These are phyloP conservation scores for Galerina sulciceps DNA, from an alignment of 768 basidiomycete genomes.

Conservation along the genomic window DNA sequence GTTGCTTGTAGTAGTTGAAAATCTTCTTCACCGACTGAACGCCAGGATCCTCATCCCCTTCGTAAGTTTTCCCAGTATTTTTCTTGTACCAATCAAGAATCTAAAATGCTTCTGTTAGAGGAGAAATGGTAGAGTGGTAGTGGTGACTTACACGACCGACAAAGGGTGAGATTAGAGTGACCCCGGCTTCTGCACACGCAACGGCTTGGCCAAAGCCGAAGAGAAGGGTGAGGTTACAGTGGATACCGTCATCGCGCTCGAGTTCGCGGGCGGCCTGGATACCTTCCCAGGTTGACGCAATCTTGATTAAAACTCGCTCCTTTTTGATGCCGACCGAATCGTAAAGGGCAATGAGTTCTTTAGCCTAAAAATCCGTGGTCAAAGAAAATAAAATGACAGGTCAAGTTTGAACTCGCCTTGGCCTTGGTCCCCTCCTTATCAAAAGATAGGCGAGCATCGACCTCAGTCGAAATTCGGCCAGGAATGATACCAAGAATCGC, in stretches of 20 bases:
- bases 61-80: constrained; percentile 81
- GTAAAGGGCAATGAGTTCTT: constrained; percentile 92
- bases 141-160: constrained; percentile 84
- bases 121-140: constrained; percentile 13
- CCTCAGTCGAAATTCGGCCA: constrained; percentile 98
- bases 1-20: constrained; percentile 99
- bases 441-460: constrained; percentile 97
- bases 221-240: constrained; percentile 98
- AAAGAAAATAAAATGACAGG: constrained; percentile 9
- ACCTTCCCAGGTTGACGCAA: constrained; percentile 99
- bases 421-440: constrained; percentile 91
- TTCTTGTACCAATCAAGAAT: constrained; percentile 99
- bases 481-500: constrained; percentile 96
- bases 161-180: constrained; percentile 99
- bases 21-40: constrained; percentile 95
- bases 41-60: constrained; percentile 93
- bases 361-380: constrained; percentile 50
- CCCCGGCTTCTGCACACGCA: constrained; percentile 97
- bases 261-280: constrained; percentile 98
- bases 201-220: constrained; percentile 99
- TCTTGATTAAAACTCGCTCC: constrained; percentile 98
- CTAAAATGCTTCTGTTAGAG: constrained; percentile 38
- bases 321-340: constrained; percentile 91
- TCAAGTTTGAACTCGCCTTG: constrained; percentile 53
- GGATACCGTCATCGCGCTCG: constrained; percentile 90